phyloP scores from a whole-genome alignment of 2,329 filamentous ascomycete species.

The Venturiaceae sp. region DNA sequence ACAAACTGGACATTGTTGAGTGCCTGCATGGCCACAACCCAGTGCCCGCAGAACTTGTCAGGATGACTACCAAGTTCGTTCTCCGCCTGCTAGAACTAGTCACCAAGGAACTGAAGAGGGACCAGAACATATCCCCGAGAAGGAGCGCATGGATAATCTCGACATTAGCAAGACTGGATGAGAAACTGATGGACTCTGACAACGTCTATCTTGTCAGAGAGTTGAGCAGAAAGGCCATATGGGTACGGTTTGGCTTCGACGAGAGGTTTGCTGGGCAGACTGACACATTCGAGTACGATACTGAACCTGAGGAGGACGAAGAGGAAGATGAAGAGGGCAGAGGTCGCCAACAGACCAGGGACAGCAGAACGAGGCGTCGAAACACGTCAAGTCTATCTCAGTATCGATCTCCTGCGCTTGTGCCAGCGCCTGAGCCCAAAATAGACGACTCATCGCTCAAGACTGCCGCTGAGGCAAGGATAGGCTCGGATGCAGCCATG shows the following conservation, averaged over 20 bases:
- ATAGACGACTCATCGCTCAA: neutral
- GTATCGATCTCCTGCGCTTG: neutral
- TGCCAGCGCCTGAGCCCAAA: neutral
- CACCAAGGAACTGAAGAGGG: constrained; percentile 13
- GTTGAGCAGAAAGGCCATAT: constrained; percentile 65
- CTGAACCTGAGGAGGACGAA: constrained; percentile 8
- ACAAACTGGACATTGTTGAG: neutral
- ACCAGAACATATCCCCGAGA: constrained; percentile 48
- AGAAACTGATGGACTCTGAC: constrained; percentile 63
- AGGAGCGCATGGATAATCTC: constrained; percentile 82
- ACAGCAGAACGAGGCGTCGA: neutral
- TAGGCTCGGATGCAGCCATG: neutral
- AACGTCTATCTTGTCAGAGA: constrained; percentile 71
- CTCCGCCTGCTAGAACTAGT: neutral
- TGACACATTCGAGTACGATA: constrained; percentile 23
- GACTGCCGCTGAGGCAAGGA: neutral
- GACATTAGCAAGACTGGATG: constrained; percentile 62
- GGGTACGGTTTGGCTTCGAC: constrained; percentile 47
- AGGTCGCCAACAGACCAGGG: constrained; percentile 21
- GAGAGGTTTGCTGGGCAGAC: constrained; percentile 36
- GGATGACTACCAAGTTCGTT: neutral
- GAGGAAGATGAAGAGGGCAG: constrained; percentile 9
- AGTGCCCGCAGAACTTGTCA: neutral
- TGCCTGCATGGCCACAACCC: neutral
- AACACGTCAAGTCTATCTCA: neutral